These are phyloP conservation scores for Tolypocladium endophyticum DNA, from an alignment of 2,329 filamentous ascomycete species.

Conservation along the genomic window DNA sequence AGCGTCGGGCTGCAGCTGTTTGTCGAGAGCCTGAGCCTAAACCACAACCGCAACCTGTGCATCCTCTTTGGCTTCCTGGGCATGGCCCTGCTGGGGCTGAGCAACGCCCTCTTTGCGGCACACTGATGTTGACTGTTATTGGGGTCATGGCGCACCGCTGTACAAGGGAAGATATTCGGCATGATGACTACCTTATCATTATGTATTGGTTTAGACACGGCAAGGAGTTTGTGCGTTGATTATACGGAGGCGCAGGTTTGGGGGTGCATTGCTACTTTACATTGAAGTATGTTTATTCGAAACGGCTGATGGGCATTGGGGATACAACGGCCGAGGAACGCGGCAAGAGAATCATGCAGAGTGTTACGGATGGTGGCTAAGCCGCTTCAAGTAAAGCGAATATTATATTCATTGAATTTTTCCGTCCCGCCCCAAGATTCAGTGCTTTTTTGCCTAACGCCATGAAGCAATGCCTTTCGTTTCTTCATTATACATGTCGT, in stretches of 20 bases:
- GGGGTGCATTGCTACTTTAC: background rate
- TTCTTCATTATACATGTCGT: background rate
- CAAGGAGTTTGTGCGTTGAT: background rate
- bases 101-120: constrained; percentile 67
- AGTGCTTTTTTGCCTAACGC: background rate
- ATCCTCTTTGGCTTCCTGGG: constrained; percentile 74
- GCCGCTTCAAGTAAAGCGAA: background rate
- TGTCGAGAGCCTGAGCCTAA: constrained; percentile 72
- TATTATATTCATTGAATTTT: background rate
- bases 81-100: constrained; percentile 79
- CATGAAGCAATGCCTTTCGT: background rate
- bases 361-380: background rate
- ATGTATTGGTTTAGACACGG: background rate
- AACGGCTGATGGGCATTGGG: background rate
- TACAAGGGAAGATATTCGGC: background rate
- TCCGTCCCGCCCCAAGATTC: background rate
- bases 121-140: constrained; percentile 19
- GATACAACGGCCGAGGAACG: background rate
- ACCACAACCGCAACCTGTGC: constrained; percentile 67
- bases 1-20: constrained; percentile 86
- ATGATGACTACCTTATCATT: background rate
- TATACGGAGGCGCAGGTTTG: background rate
- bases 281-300: background rate
- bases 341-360: background rate
- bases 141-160: background rate